Conservation (phyloP, 2,329 filamentous ascomycete genomes). For the Mollisiaceae sp. region DNA sequence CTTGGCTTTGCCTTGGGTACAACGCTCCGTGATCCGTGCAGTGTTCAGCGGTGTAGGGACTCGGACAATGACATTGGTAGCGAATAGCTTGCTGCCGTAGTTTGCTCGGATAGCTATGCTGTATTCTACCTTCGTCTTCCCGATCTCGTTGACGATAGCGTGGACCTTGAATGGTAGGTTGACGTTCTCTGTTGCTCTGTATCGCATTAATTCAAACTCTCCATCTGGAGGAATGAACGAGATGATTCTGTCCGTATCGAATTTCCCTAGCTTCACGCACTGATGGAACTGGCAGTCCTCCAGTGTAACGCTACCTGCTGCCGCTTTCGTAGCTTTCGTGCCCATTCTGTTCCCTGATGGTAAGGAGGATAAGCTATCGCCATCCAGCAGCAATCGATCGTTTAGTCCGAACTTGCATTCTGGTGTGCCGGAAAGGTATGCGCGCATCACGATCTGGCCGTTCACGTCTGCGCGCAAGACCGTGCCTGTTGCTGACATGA, state of each 20-base stretch:
- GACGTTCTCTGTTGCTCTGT: constrained; percentile 97
- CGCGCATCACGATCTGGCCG: constrained; percentile 97
- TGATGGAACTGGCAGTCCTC: constrained; percentile 99
- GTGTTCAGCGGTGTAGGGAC: constrained; percentile 98
- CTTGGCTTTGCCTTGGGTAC: constrained; percentile 95
- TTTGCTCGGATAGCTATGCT: constrained; percentile 97
- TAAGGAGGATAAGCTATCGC: constrained; percentile 67
- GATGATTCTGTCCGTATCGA: constrained; percentile 95
- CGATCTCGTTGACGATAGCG: constrained; percentile 96
- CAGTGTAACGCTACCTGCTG: constrained; percentile 91
- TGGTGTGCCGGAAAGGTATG: constrained; percentile 93
- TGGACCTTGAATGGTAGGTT: constrained; percentile 99
- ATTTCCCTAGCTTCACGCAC: constrained; percentile 96
- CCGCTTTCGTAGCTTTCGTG: constrained; percentile 91
- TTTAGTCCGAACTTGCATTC: constrained; percentile 99
- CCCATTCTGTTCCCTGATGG: constrained; percentile 78
- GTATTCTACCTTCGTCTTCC: constrained; percentile 97
- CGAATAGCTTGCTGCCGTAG: constrained; percentile 94
- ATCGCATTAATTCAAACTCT: constrained; percentile 98
- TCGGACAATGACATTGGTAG: constrained; percentile 92
- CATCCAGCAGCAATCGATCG: constrained; percentile 89
- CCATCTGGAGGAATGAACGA: constrained; percentile 96
- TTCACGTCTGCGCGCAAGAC: constrained; percentile 95
- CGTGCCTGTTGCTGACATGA: constrained; percentile 97
- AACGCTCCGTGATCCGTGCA: constrained; percentile 88